A percentile compares a stretch with the other conserved stretches of the same genome.
These are phyloP conservation scores for Leishmania arabica DNA, from an alignment of 208 protist species.

Conservation along the genomic window DNA sequence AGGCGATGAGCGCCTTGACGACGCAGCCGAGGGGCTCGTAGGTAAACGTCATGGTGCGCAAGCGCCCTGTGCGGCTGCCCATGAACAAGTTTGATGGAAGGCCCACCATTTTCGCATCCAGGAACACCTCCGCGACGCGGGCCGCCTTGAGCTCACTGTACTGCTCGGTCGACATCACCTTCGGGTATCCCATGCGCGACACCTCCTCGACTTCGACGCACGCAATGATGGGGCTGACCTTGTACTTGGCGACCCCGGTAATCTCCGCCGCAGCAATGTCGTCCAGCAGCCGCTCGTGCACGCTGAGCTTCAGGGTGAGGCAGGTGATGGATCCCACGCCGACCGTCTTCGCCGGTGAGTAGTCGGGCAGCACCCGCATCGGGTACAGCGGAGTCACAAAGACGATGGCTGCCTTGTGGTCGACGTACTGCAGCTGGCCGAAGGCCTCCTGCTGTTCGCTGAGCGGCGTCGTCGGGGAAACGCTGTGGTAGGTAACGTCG, in stretches of 20 bases:
- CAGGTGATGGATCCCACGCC: constrained; percentile 88
- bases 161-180: constrained; percentile 86
- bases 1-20: constrained; percentile 79
- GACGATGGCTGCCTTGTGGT: constrained; percentile 76
- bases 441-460: constrained; percentile 77
- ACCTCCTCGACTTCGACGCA: constrained; percentile 89
- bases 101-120: constrained; percentile 72
- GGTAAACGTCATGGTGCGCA: constrained; percentile 77
- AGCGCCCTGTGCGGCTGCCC: constrained; percentile 66
- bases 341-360: constrained; percentile 85
- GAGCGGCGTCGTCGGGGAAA: constrained; percentile 44
- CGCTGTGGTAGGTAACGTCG: constrained; percentile 73
- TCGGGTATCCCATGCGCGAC: constrained; percentile 82
- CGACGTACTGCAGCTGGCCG: constrained; percentile 83
- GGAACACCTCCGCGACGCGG: constrained; percentile 76
- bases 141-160: constrained; percentile 87
- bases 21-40: constrained; percentile 79
- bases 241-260: constrained; percentile 80
- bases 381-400: constrained; percentile 85
- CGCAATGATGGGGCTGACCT: constrained; percentile 70
- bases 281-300: constrained; percentile 83
- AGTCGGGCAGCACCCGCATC: constrained; percentile 82
- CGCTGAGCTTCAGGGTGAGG: constrained; percentile 86
- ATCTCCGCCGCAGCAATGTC: constrained; percentile 76
- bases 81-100: constrained; percentile 64